Evolutionary conservation across 2,329 filamentous ascomycete species (phyloP).

Genomic region (Xylaria sp.): DNA sequence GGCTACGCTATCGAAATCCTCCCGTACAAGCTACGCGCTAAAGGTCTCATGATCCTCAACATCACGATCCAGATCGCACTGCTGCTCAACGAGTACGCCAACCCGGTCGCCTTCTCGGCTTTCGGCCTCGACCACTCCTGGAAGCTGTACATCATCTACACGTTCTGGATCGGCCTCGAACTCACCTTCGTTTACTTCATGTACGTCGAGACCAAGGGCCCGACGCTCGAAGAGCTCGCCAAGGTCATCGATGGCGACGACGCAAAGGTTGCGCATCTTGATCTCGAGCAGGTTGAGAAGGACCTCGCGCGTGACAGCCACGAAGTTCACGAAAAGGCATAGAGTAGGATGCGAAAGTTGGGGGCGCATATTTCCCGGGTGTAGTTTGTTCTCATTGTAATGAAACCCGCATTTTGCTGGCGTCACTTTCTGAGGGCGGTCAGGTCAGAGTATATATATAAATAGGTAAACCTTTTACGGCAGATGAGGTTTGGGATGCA

Average conservation of each 20-base stretch:
- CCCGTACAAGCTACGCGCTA: constrained; percentile 60
- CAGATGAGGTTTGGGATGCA: constrained; percentile 12
- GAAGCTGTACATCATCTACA: constrained; percentile 68
- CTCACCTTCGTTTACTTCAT: constrained; percentile 65
- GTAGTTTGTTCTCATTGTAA: constrained; percentile 17
- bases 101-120: constrained; percentile 63
- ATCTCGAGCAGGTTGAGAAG: constrained; percentile 59
- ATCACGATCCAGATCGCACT: constrained; percentile 64
- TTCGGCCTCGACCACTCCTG: constrained; percentile 57
- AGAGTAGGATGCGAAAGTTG: constrained; percentile 14
- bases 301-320: constrained; percentile 49
- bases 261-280: constrained; percentile 59
- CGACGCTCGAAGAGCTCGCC: constrained; percentile 73
- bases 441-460: constrained; percentile 1
- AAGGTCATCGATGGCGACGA: constrained; percentile 73
- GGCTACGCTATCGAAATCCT: constrained; percentile 64
- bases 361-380: neutral
- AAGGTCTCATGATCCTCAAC: constrained; percentile 68
- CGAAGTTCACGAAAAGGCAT: constrained; percentile 47
- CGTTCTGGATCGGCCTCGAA: constrained; percentile 66
- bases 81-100: constrained; percentile 64
- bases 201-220: constrained; percentile 70
- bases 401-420: constrained; percentile 34
- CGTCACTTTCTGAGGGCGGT: constrained; percentile 24
- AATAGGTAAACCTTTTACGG: constrained; percentile 8